Percentiles rank a stretch among this genome's conserved stretches.
These are phyloP conservation scores for Gonapodya prolifera DNA, from an alignment of 192 early-diverging fungal species.

Conservation along the genomic window DNA sequence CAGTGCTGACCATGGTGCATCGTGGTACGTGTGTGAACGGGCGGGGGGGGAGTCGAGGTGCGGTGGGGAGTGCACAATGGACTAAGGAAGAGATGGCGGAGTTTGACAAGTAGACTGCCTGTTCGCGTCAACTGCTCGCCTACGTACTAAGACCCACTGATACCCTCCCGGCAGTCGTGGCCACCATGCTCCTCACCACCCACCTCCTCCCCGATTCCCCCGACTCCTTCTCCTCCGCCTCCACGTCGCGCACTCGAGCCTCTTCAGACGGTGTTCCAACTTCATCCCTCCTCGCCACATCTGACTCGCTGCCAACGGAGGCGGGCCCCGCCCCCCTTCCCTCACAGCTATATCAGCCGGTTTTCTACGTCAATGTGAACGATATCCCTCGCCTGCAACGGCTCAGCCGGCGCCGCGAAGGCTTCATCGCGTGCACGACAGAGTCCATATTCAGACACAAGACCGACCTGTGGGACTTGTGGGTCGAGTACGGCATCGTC, in stretches of 20 bases:
- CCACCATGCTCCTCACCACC: background rate
- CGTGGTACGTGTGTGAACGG: constrained; percentile 1
- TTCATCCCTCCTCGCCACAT: background rate
- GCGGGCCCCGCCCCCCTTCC: background rate
- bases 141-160: too few relatives aligned
- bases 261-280: background rate
- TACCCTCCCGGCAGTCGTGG: background rate
- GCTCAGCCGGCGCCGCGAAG: background rate
- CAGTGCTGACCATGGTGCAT: background rate
- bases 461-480: background rate
- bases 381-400: background rate
- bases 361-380: constrained; percentile 5
- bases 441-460: background rate
- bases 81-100: too few relatives aligned
- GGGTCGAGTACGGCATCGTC: background rate
- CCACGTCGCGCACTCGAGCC: background rate
- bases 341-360: background rate
- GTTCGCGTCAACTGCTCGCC: too few relatives aligned
- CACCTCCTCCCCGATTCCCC: constrained; percentile 6
- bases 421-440: background rate
- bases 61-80: too few relatives aligned
- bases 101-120: too few relatives aligned
- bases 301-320: background rate
- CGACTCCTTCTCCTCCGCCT: background rate
- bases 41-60: too few relatives aligned